phyloP scores from a whole-genome alignment of 2,329 filamentous ascomycete genomes.

The Talaromyces sp. region DNA sequence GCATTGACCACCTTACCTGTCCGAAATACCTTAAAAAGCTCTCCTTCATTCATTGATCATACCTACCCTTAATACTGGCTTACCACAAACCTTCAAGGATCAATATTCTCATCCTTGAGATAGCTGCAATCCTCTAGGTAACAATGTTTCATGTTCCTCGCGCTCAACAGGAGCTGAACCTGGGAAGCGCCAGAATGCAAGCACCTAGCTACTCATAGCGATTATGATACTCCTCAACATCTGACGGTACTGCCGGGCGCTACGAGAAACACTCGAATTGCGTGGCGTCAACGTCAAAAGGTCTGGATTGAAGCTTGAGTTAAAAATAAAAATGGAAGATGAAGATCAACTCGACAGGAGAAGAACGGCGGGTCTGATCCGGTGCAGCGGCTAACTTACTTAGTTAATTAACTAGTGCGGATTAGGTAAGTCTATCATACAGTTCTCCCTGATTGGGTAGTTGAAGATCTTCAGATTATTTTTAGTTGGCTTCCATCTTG shows the following conservation, averaged over 20 bases:
- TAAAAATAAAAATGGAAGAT: background rate
- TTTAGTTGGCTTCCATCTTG: background rate
- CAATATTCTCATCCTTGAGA: background rate
- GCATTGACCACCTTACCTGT: background rate
- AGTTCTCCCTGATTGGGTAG: background rate
- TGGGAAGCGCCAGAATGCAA: background rate
- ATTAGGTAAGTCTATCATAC: background rate
- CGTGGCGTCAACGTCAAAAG: background rate
- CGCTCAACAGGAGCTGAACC: background rate
- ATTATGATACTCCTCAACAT: background rate
- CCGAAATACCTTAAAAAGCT: background rate
- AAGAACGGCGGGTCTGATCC: background rate
- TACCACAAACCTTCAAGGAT: background rate
- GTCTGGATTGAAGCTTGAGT: background rate
- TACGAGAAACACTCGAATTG: slow-evolving; percentile 6
- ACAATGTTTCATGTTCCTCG: slow-evolving; percentile 6
- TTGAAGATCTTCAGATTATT: background rate
- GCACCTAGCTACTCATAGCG: background rate
- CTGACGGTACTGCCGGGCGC: background rate
- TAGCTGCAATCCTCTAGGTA: background rate
- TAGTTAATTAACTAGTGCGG: too few species aligned
- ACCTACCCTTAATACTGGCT: background rate
- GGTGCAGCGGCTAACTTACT: slow-evolving; percentile 1
- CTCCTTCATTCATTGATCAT: background rate
- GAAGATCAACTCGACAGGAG: background rate